Evolutionary conservation across 768 basidiomycete genomes (phyloP).

Genomic region (Cyathus striatus): DNA sequence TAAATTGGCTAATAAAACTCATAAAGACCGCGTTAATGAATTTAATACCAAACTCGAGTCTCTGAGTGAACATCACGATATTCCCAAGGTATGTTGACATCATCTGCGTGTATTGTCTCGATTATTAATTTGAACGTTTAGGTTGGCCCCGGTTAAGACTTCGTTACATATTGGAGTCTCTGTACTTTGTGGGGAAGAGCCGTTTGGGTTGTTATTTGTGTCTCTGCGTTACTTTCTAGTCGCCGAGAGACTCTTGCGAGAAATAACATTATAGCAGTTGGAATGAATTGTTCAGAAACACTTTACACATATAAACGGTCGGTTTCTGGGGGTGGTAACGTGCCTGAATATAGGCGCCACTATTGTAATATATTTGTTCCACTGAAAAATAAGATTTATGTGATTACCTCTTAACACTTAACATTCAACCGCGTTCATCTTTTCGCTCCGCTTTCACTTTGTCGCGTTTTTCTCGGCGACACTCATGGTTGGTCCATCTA

Average conservation of each 20-base stretch:
- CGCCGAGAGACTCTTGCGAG: too few species aligned
- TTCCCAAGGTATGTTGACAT: conserved; percentile 64
- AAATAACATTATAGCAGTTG: too few species aligned
- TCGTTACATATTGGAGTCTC: conserved; percentile 6
- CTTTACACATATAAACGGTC: background rate
- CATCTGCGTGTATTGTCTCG: conserved; percentile 2
- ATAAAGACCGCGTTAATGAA: conserved; percentile 91
- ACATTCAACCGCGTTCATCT: background rate
- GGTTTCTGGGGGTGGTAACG: conserved; percentile 10
- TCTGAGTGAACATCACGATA: conserved; percentile 91
- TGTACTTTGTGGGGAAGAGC: too few species aligned
- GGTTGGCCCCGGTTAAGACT: conserved; percentile 83
- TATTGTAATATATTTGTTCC: conserved; percentile 53
- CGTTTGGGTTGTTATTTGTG: too few species aligned
- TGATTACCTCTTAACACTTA: background rate
- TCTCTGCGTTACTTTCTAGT: too few species aligned
- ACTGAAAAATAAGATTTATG: conserved; percentile 26
- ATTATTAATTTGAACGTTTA: conserved; percentile 22
- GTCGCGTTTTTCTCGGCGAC: conserved; percentile 30
- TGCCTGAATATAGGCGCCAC: conserved; percentile 8
- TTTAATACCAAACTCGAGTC: conserved; percentile 84
- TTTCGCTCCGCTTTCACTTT: conserved; percentile 20
- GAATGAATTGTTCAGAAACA: too few species aligned
- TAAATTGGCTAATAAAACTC: conserved; percentile 77
- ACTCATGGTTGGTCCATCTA: conserved; percentile 26